Percentiles rank a stretch among this genome's conserved stretches.
These are phyloP conservation scores for Tolypocladium sp. DNA, from an alignment of 2,329 filamentous ascomycete genomes.

Conservation along the genomic window DNA sequence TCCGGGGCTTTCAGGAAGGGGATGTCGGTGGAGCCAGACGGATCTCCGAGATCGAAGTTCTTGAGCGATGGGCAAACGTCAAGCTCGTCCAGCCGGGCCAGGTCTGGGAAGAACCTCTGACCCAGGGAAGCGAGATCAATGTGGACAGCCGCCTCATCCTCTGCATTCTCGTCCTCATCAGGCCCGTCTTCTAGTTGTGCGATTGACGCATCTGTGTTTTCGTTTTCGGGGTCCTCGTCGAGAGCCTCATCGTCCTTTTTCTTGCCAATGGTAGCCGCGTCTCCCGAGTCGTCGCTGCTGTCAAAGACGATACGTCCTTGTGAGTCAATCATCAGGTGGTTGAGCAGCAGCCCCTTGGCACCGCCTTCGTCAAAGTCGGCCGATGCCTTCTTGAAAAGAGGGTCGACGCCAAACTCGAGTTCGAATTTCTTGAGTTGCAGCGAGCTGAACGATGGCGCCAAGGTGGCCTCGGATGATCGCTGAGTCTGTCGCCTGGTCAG, in stretches of 20 bases:
- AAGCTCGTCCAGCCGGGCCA: conserved; percentile 68
- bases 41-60: conserved; percentile 82
- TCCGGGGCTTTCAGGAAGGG: conserved; percentile 86
- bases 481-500: conserved; percentile 37
- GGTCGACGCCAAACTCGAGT: conserved; percentile 91
- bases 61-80: conserved; percentile 95
- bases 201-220: conserved; percentile 15
- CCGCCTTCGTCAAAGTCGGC: conserved; percentile 98
- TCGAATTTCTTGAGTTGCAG: conserved; percentile 96
- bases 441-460: conserved; percentile 79
- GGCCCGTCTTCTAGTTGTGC: conserved; percentile 33
- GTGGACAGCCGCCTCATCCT: conserved; percentile 44
- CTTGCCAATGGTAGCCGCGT: conserved; percentile 28
- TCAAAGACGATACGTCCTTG: conserved; percentile 95
- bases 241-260: conserved; percentile 30
- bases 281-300: conserved; percentile 78
- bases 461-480: conserved; percentile 83
- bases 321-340: conserved; percentile 91
- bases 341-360: conserved; percentile 87
- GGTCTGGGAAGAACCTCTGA: conserved; percentile 75
- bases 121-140: conserved; percentile 73
- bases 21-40: conserved; percentile 76
- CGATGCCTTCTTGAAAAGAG: conserved; percentile 97
- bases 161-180: conserved; percentile 32
- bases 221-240: conserved; percentile 25